Evolutionary conservation across 2,329 filamentous ascomycete genomes (phyloP).

Genomic region (Xylaria sp.): DNA sequence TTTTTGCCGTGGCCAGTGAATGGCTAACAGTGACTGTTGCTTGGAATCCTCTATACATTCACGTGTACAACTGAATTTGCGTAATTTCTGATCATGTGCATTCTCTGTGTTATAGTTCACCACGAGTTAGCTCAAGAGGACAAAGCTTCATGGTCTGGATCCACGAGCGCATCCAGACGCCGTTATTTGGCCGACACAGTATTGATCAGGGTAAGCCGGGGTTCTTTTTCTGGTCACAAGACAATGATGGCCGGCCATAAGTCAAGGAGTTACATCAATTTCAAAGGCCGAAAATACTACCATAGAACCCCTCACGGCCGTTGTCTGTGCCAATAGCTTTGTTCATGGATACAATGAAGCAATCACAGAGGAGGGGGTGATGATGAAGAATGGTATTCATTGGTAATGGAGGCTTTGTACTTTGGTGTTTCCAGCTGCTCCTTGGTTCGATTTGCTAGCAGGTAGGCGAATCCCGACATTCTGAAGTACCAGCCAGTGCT

Average conservation of each 20-base stretch:
- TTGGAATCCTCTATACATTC: background rate
- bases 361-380: background rate
- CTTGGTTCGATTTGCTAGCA: background rate
- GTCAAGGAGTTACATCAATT: background rate
- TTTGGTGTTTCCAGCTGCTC: background rate
- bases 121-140: background rate
- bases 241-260: background rate
- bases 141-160: background rate
- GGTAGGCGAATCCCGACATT: background rate
- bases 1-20: background rate
- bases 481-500: background rate
- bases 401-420: background rate
- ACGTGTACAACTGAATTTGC: background rate
- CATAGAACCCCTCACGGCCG: background rate
- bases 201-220: background rate
- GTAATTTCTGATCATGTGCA: background rate
- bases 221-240: background rate
- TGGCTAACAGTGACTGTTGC: background rate
- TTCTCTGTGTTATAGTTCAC: background rate
- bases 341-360: background rate
- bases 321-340: background rate
- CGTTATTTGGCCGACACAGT: background rate
- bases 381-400: background rate
- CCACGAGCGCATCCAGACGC: background rate
- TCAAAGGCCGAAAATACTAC: background rate